Percentiles rank a stretch among this genome's conserved stretches.
Evolutionary conservation across 129 eudicot genomes (phyloP).

Genomic region (Flaveria bidentis): DNA sequence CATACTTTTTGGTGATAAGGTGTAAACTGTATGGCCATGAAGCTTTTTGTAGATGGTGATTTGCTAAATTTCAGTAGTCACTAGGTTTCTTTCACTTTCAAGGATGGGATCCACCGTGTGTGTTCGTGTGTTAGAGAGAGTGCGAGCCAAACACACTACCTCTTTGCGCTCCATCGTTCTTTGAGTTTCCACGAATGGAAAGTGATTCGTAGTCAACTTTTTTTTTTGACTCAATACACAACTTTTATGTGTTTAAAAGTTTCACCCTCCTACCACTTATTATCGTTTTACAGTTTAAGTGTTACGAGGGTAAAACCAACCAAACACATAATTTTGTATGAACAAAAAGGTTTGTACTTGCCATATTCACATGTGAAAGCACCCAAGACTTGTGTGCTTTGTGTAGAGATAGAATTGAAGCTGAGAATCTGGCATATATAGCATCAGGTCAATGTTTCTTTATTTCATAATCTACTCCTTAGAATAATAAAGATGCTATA

Average conservation of each 20-base stretch:
- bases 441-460: slow-evolving; percentile 8
- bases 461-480: slow-evolving; percentile 32
- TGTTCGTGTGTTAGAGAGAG: too few relatives aligned
- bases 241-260: background rate
- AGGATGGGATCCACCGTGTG: background rate
- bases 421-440: background rate
- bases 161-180: too few relatives aligned
- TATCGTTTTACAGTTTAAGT: background rate
- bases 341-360: background rate
- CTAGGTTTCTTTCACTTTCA: slow-evolving; percentile 19
- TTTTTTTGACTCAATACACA: background rate
- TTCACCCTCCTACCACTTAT: background rate
- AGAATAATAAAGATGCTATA: slow-evolving; percentile 34
- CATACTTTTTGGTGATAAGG: slow-evolving; percentile 32
- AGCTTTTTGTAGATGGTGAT: slow-evolving; percentile 36
- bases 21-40: slow-evolving; percentile 32
- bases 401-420: background rate
- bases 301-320: background rate
- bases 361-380: slow-evolving; percentile 1
- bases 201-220: background rate
- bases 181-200: too few relatives aligned
- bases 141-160: too few relatives aligned
- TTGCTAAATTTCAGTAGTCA: slow-evolving; percentile 18
- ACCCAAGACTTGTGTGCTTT: background rate
- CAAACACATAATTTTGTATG: background rate